These are phyloP conservation scores for Phytopythium sindhum DNA, from an alignment of 352 stramenopile species.

Conservation along the genomic window DNA sequence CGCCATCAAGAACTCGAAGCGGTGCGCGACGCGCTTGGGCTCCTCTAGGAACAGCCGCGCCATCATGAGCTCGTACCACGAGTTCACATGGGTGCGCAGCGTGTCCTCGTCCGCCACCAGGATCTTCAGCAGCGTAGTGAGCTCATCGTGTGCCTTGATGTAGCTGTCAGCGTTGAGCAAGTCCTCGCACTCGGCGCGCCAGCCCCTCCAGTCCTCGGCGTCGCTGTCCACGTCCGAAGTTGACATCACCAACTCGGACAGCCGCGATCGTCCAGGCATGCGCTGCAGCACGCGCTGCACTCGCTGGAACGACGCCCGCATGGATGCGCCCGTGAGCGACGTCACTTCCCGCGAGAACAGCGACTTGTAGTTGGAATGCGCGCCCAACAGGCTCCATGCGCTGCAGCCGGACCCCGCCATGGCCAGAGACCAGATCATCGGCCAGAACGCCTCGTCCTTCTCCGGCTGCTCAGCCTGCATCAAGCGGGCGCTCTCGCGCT, in stretches of 20 bases:
- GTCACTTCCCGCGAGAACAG: slow-evolving; percentile 37
- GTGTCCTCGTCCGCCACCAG: slow-evolving; percentile 48
- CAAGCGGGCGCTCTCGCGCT: slow-evolving; percentile 41
- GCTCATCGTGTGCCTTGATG: slow-evolving; percentile 38
- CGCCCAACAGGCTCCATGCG: slow-evolving; percentile 57
- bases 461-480: slow-evolving; percentile 22
- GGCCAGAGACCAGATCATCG: slow-evolving; percentile 54
- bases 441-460: slow-evolving; percentile 55
- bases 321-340: slow-evolving; percentile 41
- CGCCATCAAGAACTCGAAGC: slow-evolving; percentile 77
- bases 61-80: slow-evolving; percentile 83
- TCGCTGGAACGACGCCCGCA: slow-evolving; percentile 44
- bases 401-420: slow-evolving; percentile 44
- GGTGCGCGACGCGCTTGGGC: slow-evolving; percentile 68
- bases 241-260: slow-evolving; percentile 7
- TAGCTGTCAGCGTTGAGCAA: slow-evolving; percentile 52
- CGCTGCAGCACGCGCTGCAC: slow-evolving; percentile 61
- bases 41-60: slow-evolving; percentile 71
- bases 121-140: slow-evolving; percentile 55
- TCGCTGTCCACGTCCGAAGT: slow-evolving; percentile 12
- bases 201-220: slow-evolving; percentile 49
- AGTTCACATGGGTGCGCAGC: slow-evolving; percentile 33
- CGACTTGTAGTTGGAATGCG: slow-evolving; percentile 54
- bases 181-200: slow-evolving; percentile 60
- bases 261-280: slow-evolving; percentile 44